These are phyloP conservation scores for Lepidium aucheri DNA, from an alignment of 345 rosid genomes.

Conservation along the genomic window DNA sequence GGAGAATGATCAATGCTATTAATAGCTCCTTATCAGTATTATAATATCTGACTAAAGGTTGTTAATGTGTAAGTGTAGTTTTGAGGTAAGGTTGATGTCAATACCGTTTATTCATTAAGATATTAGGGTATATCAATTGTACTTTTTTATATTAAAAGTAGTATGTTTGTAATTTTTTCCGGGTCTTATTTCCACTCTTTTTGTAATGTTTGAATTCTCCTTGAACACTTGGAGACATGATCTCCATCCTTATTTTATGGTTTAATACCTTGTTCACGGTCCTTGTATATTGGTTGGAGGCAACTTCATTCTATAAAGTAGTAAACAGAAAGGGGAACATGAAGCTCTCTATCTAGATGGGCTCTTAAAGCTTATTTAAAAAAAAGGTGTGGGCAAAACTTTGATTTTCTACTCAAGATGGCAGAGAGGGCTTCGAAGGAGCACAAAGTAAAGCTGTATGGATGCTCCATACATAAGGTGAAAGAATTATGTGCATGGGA, in stretches of 20 bases:
- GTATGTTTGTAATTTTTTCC: too few relatives aligned
- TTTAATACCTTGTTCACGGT: background rate
- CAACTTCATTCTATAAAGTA: slow-evolving; percentile 67
- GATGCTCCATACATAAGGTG: slow-evolving; percentile 90
- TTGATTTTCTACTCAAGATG: slow-evolving; percentile 87
- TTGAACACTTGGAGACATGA: slow-evolving; percentile 59
- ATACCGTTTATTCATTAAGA: too few relatives aligned
- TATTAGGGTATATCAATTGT: too few relatives aligned
- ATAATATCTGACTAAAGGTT: too few relatives aligned
- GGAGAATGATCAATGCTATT: too few relatives aligned
- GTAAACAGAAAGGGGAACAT: slow-evolving; percentile 96
- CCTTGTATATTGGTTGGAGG: slow-evolving; percentile 38
- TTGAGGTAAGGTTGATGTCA: too few relatives aligned
- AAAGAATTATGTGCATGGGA: slow-evolving; percentile 85
- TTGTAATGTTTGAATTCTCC: background rate
- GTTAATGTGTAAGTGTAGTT: too few relatives aligned
- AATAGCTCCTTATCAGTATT: too few relatives aligned
- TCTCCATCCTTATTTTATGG: background rate
- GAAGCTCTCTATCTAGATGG: slow-evolving; percentile 94
- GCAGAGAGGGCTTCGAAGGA: slow-evolving; percentile 87
- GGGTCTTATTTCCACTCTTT: too few relatives aligned
- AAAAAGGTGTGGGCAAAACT: slow-evolving; percentile 85
- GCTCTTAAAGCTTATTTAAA: slow-evolving; percentile 84
- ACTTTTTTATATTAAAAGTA: too few relatives aligned
- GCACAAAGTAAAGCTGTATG: slow-evolving; percentile 98